phyloP scores from a whole-genome alignment of 371 early-diverging fungal species.

The Choanephora cucurbitarum region DNA sequence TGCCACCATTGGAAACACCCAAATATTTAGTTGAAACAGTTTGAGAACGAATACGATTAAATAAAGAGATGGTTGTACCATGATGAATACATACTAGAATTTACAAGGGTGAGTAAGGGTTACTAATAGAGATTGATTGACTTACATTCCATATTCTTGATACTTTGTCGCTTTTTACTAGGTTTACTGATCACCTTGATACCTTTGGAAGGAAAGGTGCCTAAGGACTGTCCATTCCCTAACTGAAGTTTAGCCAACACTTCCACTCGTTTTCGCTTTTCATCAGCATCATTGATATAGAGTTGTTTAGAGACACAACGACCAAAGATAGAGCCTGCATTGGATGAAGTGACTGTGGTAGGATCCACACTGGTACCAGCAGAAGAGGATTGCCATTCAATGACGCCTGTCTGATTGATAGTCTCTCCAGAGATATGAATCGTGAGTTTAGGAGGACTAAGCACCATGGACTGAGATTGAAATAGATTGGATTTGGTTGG shows the following conservation, averaged over 20 bases:
- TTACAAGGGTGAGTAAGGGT: conserved; percentile 53
- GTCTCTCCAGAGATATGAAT: conserved; percentile 53
- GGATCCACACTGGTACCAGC: conserved; percentile 38
- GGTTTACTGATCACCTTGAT: conserved; percentile 89
- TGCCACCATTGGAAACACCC: conserved; percentile 57
- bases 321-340: conserved; percentile 41
- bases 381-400: conserved; percentile 45
- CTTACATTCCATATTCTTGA: conserved; percentile 81
- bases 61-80: conserved; percentile 78
- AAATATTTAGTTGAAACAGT: conserved; percentile 88
- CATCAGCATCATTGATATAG: conserved; percentile 84
- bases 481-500: conserved; percentile 28
- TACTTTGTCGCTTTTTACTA: conserved; percentile 82
- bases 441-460: conserved; percentile 40
- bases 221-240: conserved; percentile 64
- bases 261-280: conserved; percentile 78
- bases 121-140: conserved; percentile 1
- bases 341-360: conserved; percentile 20
- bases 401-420: conserved; percentile 39
- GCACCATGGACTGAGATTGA: conserved; percentile 14
- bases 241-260: conserved; percentile 72
- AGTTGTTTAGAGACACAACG: conserved; percentile 82
- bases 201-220: conserved; percentile 73
- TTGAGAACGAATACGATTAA: conserved; percentile 86
- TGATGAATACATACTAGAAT: conserved; percentile 78